Conservation (phyloP, 2,329 filamentous ascomycete genomes). For the Hypocreales sp. region DNA sequence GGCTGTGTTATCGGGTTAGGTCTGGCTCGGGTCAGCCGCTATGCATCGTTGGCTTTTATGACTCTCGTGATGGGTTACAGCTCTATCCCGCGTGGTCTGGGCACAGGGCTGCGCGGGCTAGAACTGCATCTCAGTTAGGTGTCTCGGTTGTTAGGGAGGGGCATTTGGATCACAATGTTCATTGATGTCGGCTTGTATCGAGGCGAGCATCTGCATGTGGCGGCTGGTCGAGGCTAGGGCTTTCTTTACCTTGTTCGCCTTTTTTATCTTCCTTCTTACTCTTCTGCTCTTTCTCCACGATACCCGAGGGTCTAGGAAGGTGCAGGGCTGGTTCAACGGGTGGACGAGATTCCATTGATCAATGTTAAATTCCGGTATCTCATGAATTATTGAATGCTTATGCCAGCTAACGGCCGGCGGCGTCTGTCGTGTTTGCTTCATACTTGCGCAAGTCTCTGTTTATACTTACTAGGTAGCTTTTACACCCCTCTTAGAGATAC, state of each 20-base stretch:
- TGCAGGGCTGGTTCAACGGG: too few species aligned
- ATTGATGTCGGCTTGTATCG: slow-evolving; percentile 10
- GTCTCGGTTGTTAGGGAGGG: slow-evolving; percentile 5
- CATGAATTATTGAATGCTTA: too few species aligned
- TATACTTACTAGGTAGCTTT: too few species aligned
- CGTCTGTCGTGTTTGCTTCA: too few species aligned
- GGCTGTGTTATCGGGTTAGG: too few species aligned
- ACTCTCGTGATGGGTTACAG: neutral
- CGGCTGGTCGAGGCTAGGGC: slow-evolving; percentile 13
- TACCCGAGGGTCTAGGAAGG: slow-evolving; percentile 14
- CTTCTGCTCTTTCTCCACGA: slow-evolving; percentile 7
- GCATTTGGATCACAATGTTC: slow-evolving; percentile 1
- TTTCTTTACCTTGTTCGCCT: slow-evolving; percentile 3
- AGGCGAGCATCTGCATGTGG: slow-evolving; percentile 11
- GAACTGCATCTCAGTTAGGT: slow-evolving; percentile 6
- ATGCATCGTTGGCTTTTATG: neutral
- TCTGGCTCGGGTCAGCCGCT: too few species aligned
- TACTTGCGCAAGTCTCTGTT: too few species aligned
- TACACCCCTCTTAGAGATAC: too few species aligned
- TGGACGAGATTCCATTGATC: too few species aligned
- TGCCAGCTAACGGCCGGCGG: too few species aligned
- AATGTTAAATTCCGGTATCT: too few species aligned
- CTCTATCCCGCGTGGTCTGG: slow-evolving; percentile 2
- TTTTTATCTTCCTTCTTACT: neutral
- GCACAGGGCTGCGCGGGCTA: slow-evolving; percentile 2